Evolutionary conservation across 1,284 basidiomycete species (phyloP).

Genomic region (Amylostereum areolatum): DNA sequence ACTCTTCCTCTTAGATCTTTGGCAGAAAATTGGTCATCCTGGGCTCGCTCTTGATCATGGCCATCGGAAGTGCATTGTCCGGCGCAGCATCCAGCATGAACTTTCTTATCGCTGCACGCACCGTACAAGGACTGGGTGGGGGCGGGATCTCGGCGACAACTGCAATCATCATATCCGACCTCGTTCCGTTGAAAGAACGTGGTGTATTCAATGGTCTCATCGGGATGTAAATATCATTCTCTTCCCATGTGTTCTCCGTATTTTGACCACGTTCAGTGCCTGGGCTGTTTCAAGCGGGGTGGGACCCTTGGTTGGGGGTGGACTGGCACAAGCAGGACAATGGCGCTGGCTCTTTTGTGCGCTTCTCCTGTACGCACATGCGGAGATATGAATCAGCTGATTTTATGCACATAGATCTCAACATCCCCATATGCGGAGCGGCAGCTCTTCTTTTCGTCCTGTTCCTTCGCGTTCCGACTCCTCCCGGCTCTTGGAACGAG

Average conservation of each 20-base stretch:
- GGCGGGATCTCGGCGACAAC: constrained; percentile 30
- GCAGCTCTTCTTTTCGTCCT: constrained; percentile 24
- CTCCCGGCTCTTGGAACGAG: constrained; percentile 24
- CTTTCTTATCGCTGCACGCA: constrained; percentile 19
- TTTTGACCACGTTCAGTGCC: constrained; percentile 7
- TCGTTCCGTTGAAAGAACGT: constrained; percentile 32
- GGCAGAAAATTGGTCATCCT: constrained; percentile 14
- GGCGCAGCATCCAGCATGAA: constrained; percentile 18
- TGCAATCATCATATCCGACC: constrained; percentile 30
- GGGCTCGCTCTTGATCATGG: constrained; percentile 9
- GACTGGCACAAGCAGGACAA: constrained; percentile 24
- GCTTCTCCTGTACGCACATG: neutral
- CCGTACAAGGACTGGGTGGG: constrained; percentile 31
- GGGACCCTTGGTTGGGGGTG: constrained; percentile 32
- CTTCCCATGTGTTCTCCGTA: neutral
- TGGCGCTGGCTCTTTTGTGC: constrained; percentile 38
- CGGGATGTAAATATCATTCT: constrained; percentile 8
- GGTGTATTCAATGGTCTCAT: constrained; percentile 28
- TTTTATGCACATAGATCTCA: neutral
- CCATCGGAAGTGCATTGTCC: constrained; percentile 13
- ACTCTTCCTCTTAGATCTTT: constrained; percentile 9
- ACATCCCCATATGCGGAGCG: neutral
- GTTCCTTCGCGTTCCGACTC: constrained; percentile 33
- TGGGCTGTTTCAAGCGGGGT: constrained; percentile 16
- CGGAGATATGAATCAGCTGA: constrained; percentile 4